Evolutionary conservation across 1,284 basidiomycete genomes (phyloP), one percentile per base, ranked within the genome.

Genomic region (Malassezia japonica): DNA sequence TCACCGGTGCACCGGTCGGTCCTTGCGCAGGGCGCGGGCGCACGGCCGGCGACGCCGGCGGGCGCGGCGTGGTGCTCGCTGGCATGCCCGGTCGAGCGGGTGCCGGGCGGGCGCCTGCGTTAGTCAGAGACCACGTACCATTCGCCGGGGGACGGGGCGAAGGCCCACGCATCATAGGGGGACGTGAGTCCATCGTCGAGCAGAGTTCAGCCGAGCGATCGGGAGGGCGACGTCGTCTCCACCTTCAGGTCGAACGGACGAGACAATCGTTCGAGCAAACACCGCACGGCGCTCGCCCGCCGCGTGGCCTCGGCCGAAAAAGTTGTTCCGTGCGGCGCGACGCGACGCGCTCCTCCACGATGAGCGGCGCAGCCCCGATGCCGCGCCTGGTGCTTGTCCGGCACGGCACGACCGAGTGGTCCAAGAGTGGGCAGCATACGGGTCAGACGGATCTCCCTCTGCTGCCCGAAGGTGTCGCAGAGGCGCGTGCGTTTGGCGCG

Each of bases 341-440:
- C 32, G 15, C 15, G 32, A 13, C 28, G 7, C 28, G 32, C 6
- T 13, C 7, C 32, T 6, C 32, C 6, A 5, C 32, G 32, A n/a
- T n/a, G n/a, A n/a, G n/a, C n/a, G n/a, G n/a, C n/a, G n/a, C n/a
- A n/a, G 13, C 15, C 9, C 6, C 29, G 15, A 42, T 42, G 40
- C 70, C 70, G 8, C 55, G 66, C 28, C 61, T 72, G 32, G 61
- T 71, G 32, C 53, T 72, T 15, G 61, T 64, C 24, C 66, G 70
- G 12, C 70, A 72, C 49, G 70, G 68, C 48, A 64, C 61, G 54
- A 72, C 70, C 15, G 67, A 66, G 50, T 72, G 70, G 70, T 63
- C 66, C 34, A 61, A 67, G 46, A 61, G 56, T 12, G 67, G 68
- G 12, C 61, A 64, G 51, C 68, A 72, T 47, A 72, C 70, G 2